These are phyloP conservation scores for Entophlyctis luteolus DNA, from an alignment of 192 early-diverging fungal species.

Conservation along the genomic window DNA sequence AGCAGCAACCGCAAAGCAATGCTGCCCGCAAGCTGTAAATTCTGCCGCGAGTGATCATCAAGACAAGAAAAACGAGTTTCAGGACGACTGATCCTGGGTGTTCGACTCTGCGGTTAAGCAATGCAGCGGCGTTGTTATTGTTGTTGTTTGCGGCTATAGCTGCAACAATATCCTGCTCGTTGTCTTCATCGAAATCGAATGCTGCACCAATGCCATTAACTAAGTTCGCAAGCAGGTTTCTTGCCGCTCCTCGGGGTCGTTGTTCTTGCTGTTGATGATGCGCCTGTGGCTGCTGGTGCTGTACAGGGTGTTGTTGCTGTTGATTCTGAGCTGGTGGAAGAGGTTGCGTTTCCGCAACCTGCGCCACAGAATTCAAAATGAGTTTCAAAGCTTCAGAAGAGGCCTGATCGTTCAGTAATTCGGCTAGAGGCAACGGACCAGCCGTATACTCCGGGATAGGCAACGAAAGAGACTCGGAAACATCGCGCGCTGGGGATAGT, in stretches of 20 bases:
- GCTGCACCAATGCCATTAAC: not conserved
- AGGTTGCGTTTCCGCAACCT: too few relatives aligned
- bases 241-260: not conserved
- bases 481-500: too few relatives aligned
- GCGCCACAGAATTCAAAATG: not conserved
- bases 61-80: slow-evolving; percentile 1
- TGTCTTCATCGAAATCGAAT: not conserved
- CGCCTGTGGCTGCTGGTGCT: not conserved
- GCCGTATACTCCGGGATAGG: not conserved
- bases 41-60: not conserved
- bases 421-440: not conserved
- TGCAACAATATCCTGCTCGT: not conserved
- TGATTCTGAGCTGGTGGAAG: not conserved
- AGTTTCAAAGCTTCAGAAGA: not conserved
- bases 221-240: not conserved
- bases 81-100: not conserved
- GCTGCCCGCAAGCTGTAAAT: not conserved
- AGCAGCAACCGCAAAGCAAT: not conserved
- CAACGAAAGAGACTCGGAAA: too few relatives aligned
- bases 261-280: not conserved
- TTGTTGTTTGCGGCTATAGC: not conserved
- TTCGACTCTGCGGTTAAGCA: not conserved
- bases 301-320: not conserved
- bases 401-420: not conserved
- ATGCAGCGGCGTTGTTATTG: not conserved